phyloP scores from a whole-genome alignment of 2,329 filamentous ascomycete genomes.

The Bipolaris cookei region DNA sequence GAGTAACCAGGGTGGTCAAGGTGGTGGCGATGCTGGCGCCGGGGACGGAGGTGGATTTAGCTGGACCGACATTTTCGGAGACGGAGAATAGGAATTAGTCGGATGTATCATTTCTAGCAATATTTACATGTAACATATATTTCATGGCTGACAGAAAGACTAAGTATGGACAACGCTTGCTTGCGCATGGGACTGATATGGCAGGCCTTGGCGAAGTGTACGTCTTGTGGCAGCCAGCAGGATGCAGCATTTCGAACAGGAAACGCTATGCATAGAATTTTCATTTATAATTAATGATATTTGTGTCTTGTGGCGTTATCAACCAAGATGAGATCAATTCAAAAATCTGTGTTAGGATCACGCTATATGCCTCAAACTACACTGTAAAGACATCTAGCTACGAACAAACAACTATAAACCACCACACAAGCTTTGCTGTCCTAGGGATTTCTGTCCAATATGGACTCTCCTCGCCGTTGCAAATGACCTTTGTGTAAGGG shows the following conservation, averaged over 20 bases:
- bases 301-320: too few relatives aligned
- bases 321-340: too few relatives aligned
- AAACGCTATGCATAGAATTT: too few relatives aligned
- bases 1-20: constrained; percentile 29
- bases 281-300: too few relatives aligned
- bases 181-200: not conserved
- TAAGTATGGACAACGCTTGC: not conserved
- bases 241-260: too few relatives aligned
- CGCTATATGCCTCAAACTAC: too few relatives aligned
- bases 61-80: constrained; percentile 37
- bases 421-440: not conserved
- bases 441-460: not conserved
- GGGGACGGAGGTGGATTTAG: constrained; percentile 32
- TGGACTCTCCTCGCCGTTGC: not conserved
- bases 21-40: constrained; percentile 46
- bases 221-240: too few relatives aligned
- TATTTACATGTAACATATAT: constrained; percentile 4
- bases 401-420: not conserved
- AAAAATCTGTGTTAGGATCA: too few relatives aligned
- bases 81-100: constrained; percentile 13
- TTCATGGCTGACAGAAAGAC: not conserved
- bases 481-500: not conserved
- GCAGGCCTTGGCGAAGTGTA: too few relatives aligned
- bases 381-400: not conserved
- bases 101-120: constrained; percentile 4